phyloP scores from a whole-genome alignment of 495 filamentous ascomycete genomes.

The Hypoxylon lenormandii region DNA sequence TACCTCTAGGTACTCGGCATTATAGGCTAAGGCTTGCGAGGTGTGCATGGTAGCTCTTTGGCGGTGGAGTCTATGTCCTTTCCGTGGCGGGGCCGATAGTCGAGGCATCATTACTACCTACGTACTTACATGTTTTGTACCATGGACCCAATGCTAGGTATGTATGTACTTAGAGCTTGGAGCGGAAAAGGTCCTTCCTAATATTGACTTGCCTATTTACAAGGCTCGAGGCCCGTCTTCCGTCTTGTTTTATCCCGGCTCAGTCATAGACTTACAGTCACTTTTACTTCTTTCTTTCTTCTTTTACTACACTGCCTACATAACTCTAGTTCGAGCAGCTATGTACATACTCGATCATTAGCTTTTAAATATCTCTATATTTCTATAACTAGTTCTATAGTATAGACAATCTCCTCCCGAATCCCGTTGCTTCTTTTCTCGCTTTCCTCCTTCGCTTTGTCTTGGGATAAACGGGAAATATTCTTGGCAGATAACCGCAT shows the following conservation, averaged over 20 bases:
- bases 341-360: neutral
- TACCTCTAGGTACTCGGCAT: neutral
- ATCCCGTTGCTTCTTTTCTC: neutral
- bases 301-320: neutral
- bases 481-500: neutral
- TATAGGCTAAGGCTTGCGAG: constrained; percentile 13
- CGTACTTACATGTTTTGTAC: too few relatives aligned
- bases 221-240: neutral
- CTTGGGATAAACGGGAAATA: constrained; percentile 10
- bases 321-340: neutral
- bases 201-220: constrained; percentile 19
- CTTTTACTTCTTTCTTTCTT: too few relatives aligned
- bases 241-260: neutral
- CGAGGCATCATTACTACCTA: constrained; percentile 47
- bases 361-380: neutral
- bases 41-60: too few relatives aligned
- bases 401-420: neutral
- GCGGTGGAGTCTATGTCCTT: constrained; percentile 35
- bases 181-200: constrained; percentile 34
- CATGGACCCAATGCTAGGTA: too few relatives aligned
- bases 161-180: constrained; percentile 1
- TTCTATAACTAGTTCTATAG: too few relatives aligned
- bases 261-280: neutral
- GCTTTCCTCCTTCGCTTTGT: constrained; percentile 20
- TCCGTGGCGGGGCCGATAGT: constrained; percentile 47